phyloP scores from a whole-genome alignment of 345 rosid genomes.

The Euclidium syriacum region DNA sequence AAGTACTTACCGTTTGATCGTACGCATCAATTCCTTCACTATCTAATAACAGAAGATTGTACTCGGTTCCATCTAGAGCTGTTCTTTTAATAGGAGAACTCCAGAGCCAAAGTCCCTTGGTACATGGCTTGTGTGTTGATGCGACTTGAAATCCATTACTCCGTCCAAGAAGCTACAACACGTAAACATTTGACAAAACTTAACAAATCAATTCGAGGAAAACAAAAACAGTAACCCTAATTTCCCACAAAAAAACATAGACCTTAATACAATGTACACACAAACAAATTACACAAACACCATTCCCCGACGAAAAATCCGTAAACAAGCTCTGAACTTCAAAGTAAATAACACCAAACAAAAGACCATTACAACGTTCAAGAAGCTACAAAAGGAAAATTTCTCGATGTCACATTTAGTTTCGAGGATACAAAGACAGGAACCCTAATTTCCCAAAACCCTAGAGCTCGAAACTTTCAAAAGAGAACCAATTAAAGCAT shows the following conservation, averaged over 20 bases:
- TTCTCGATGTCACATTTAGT: neutral
- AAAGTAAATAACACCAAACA: too few species aligned
- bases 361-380: slow-evolving; percentile 66
- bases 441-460: slow-evolving; percentile 23
- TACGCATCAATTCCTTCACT: slow-evolving; percentile 97
- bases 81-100: slow-evolving; percentile 88
- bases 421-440: neutral
- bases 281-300: neutral
- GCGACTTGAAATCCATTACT: slow-evolving; percentile 99
- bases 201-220: neutral
- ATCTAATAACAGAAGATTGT: slow-evolving; percentile 83
- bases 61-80: slow-evolving; percentile 91
- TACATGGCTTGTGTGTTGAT: slow-evolving; percentile 92
- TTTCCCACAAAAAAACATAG: slow-evolving; percentile 23
- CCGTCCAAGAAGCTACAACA: slow-evolving; percentile 88
- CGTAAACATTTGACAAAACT: neutral
- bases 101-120: slow-evolving; percentile 99
- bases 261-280: neutral
- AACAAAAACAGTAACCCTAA: neutral
- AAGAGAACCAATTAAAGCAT: neutral
- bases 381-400: slow-evolving; percentile 41
- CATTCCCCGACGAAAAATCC: slow-evolving; percentile 32
- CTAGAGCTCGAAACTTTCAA: slow-evolving; percentile 16
- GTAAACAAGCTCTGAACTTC: slow-evolving; percentile 80
- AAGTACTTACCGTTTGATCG: slow-evolving; percentile 80